Conservation (phyloP, 2,329 filamentous ascomycete genomes). For the Aureobasidium sp. region DNA sequence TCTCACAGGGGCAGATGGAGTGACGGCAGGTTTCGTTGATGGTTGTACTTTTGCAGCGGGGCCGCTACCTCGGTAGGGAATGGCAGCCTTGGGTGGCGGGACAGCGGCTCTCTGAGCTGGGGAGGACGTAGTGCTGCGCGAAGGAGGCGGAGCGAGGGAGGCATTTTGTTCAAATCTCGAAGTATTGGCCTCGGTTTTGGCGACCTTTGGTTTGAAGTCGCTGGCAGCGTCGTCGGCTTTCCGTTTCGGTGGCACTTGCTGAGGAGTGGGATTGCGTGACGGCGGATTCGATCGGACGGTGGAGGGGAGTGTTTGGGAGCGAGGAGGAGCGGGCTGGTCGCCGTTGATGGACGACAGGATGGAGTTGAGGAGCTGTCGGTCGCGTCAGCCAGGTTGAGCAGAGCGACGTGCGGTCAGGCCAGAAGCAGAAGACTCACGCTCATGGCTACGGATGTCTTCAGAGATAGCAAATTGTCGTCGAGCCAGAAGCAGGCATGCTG, state of each 20-base stretch:
- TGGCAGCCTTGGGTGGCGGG: slow-evolving; percentile 13
- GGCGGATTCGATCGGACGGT: slow-evolving; percentile 8
- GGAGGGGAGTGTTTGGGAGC: neutral
- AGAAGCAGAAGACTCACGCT: slow-evolving; percentile 15
- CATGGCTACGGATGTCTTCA: slow-evolving; percentile 14
- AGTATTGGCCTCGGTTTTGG: slow-evolving; percentile 25
- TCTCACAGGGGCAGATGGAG: slow-evolving; percentile 14
- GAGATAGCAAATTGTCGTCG: neutral
- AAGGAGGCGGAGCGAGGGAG: slow-evolving; percentile 21
- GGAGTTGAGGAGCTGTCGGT: slow-evolving; percentile 41
- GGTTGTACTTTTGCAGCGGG: slow-evolving; percentile 16
- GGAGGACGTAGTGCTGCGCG: slow-evolving; percentile 17
- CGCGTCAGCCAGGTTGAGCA: slow-evolving; percentile 5
- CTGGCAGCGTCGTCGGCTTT: slow-evolving; percentile 31
- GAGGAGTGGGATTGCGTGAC: slow-evolving; percentile 17
- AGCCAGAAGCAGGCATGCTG: slow-evolving; percentile 9
- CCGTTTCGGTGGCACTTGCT: slow-evolving; percentile 25
- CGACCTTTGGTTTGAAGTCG: slow-evolving; percentile 27
- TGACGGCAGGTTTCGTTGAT: slow-evolving; percentile 17
- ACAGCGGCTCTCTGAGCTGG: slow-evolving; percentile 13
- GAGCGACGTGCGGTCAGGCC: neutral
- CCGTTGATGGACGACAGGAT: slow-evolving; percentile 43
- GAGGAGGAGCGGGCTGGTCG: slow-evolving; percentile 18
- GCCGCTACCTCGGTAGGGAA: slow-evolving; percentile 14
- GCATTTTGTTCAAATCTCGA: slow-evolving; percentile 24